Percentiles rank a stretch among this genome's conserved stretches.
These are phyloP conservation scores for Nyssa sinensis DNA, from an alignment of 148 eudicot genomes.

Conservation along the genomic window DNA sequence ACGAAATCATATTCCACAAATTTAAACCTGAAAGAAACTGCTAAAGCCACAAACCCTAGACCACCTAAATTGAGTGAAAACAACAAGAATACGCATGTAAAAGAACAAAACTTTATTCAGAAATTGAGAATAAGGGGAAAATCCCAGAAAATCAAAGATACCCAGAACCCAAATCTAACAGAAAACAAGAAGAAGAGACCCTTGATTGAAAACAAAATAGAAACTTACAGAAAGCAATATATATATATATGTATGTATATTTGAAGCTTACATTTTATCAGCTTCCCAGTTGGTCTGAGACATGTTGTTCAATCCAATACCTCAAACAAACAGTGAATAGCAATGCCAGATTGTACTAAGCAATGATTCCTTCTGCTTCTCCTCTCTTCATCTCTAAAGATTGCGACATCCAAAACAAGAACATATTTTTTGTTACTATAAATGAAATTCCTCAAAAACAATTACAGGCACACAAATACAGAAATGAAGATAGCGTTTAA, in stretches of 20 bases:
- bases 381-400: conserved; percentile 14
- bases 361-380: neutral
- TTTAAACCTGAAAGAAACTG: neutral
- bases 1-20: too few relatives aligned
- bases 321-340: conserved; percentile 4
- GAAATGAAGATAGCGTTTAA: neutral
- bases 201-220: neutral
- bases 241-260: neutral
- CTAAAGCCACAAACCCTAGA: conserved; percentile 11
- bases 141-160: conserved; percentile 20
- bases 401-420: too few relatives aligned
- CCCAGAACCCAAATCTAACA: conserved; percentile 32
- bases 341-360: conserved; percentile 8
- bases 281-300: conserved; percentile 96
- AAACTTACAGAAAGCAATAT: neutral
- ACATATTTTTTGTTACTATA: neutral
- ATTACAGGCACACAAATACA: neutral
- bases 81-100: neutral
- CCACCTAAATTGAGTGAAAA: neutral
- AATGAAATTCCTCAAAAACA: conserved; percentile 6
- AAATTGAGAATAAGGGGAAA: neutral
- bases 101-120: neutral
- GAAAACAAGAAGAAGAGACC: neutral
- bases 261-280: conserved; percentile 72
- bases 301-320: conserved; percentile 36